phyloP scores from a whole-genome alignment of 225 moss, liverwort and hornwort species.

The Ulota crispa region DNA sequence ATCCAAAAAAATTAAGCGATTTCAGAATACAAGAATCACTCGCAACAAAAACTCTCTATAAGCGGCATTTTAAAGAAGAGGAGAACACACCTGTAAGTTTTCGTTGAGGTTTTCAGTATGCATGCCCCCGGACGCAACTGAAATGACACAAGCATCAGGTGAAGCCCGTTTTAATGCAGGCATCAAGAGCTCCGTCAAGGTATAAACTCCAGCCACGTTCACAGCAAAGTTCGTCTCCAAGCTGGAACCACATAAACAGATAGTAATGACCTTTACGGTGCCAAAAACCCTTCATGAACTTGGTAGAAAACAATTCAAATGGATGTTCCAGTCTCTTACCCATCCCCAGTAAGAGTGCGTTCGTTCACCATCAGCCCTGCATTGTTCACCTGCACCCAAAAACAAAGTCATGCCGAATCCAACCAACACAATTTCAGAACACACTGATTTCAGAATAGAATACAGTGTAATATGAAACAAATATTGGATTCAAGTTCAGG shows the following conservation, averaged over 20 bases:
- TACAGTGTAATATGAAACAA: background rate
- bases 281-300: background rate
- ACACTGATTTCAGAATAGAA: background rate
- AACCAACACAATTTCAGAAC: background rate
- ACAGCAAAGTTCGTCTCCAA: slow-evolving; percentile 88
- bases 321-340: slow-evolving; percentile 40
- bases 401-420: background rate
- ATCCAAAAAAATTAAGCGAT: background rate
- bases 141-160: slow-evolving; percentile 65
- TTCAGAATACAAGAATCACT: background rate
- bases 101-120: slow-evolving; percentile 61
- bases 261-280: background rate
- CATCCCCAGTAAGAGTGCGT: slow-evolving; percentile 48
- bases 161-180: slow-evolving; percentile 68
- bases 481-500: background rate
- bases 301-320: background rate
- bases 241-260: slow-evolving; percentile 28
- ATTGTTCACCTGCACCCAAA: slow-evolving; percentile 73
- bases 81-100: slow-evolving; percentile 59
- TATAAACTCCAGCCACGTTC: slow-evolving; percentile 73
- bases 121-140: slow-evolving; percentile 77
- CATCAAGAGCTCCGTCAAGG: slow-evolving; percentile 69
- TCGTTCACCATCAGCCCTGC: slow-evolving; percentile 59
- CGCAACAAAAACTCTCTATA: background rate
- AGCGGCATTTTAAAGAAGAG: background rate